phyloP scores from a whole-genome alignment of 768 basidiomycete species.

The Boletus subparvulus region DNA sequence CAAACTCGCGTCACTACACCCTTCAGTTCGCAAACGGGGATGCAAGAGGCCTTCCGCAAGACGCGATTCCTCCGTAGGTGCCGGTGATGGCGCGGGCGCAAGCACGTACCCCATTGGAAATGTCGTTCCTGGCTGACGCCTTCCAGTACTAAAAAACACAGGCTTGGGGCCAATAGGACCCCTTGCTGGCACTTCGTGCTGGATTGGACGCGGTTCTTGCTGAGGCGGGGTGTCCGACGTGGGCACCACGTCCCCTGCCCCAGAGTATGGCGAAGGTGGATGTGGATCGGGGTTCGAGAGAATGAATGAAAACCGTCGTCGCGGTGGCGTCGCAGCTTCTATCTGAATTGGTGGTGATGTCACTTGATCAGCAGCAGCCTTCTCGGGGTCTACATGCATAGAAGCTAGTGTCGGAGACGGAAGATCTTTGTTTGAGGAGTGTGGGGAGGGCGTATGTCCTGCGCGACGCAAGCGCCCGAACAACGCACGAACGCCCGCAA shows the following conservation, averaged over 20 bases:
- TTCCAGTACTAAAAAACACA: not conserved
- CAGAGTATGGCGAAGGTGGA: slow-evolving; percentile 20
- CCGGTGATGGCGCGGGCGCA: slow-evolving; percentile 21
- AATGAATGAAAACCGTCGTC: slow-evolving; percentile 28
- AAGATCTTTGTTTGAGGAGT: slow-evolving; percentile 23
- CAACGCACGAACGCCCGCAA: slow-evolving; percentile 25
- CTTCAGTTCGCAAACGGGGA: slow-evolving; percentile 26
- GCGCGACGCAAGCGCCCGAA: slow-evolving; percentile 26
- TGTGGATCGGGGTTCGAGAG: slow-evolving; percentile 34
- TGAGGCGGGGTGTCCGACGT: not conserved
- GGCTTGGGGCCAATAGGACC: not conserved
- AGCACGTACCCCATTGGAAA: slow-evolving; percentile 5
- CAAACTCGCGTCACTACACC: slow-evolving; percentile 27
- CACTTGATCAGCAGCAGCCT: not conserved
- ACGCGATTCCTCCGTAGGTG: slow-evolving; percentile 26
- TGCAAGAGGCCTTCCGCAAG: slow-evolving; percentile 31
- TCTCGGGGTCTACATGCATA: slow-evolving; percentile 17
- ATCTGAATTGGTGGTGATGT: slow-evolving; percentile 18
- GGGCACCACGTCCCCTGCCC: not conserved
- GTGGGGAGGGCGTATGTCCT: slow-evolving; percentile 30
- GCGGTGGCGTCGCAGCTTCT: slow-evolving; percentile 15
- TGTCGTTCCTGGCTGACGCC: not conserved
- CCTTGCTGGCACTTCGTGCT: not conserved
- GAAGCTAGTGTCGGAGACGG: slow-evolving; percentile 11
- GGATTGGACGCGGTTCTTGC: not conserved